A percentile compares a stretch with the other conserved stretches of the same genome.
These are phyloP conservation scores for Wickerhamomyces bisporus DNA, from an alignment of 805 yeast genomes.

Conservation along the genomic window DNA sequence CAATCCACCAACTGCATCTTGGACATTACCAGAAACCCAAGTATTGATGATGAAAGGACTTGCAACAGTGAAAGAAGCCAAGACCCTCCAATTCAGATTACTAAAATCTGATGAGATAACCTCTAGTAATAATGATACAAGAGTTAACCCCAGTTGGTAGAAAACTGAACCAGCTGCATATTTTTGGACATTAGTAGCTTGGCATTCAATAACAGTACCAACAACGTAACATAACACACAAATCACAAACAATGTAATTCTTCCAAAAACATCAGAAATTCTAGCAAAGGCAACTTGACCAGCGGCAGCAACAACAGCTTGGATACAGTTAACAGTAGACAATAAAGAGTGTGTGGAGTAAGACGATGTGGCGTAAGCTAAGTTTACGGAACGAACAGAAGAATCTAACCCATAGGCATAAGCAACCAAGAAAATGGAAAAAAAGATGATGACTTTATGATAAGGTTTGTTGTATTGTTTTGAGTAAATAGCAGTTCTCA, in stretches of 20 bases:
- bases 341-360: slow-evolving; percentile 44
- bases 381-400: slow-evolving; percentile 31
- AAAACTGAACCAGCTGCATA: slow-evolving; percentile 54
- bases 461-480: slow-evolving; percentile 36
- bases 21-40: slow-evolving; percentile 60
- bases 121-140: slow-evolving; percentile 49
- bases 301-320: slow-evolving; percentile 51
- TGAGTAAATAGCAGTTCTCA: slow-evolving; percentile 49
- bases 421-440: slow-evolving; percentile 48
- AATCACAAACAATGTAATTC: slow-evolving; percentile 41
- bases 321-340: slow-evolving; percentile 47
- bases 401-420: slow-evolving; percentile 59
- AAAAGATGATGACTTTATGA: slow-evolving; percentile 38
- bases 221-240: slow-evolving; percentile 47
- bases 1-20: slow-evolving; percentile 28
- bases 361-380: slow-evolving; percentile 41
- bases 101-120: slow-evolving; percentile 59
- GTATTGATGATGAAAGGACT: slow-evolving; percentile 66
- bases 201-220: slow-evolving; percentile 54
- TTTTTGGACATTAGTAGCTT: slow-evolving; percentile 46
- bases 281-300: slow-evolving; percentile 53
- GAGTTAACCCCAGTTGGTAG: slow-evolving; percentile 47
- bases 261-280: slow-evolving; percentile 51
- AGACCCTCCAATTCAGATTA: slow-evolving; percentile 58
- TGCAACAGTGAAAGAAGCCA: slow-evolving; percentile 56